Percentiles rank a stretch among this genome's conserved stretches.
phyloP scores from a whole-genome alignment of 257 asterid genomes.

The Capsicum chinense region DNA sequence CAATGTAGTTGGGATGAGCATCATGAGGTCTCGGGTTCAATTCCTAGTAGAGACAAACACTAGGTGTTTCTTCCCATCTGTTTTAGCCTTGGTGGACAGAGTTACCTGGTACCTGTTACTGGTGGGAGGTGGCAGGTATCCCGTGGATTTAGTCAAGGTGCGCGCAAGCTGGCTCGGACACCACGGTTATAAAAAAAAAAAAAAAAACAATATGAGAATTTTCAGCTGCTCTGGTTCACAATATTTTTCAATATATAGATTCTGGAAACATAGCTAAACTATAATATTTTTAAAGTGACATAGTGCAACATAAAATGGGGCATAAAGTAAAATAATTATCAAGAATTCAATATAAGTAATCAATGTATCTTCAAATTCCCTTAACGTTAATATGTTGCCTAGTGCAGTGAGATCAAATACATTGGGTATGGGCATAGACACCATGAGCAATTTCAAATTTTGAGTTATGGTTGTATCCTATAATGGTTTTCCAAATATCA shows the following conservation, averaged over 20 bases:
- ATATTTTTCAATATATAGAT: neutral
- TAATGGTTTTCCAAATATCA: neutral
- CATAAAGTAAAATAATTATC: neutral
- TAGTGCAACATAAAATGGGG: neutral
- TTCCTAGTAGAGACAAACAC: too few relatives aligned
- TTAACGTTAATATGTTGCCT: neutral
- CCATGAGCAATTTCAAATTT: neutral
- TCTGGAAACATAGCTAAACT: neutral
- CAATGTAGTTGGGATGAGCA: too few relatives aligned
- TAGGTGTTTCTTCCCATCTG: too few relatives aligned
- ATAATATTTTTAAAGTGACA: neutral
- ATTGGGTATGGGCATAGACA: neutral
- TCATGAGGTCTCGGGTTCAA: too few relatives aligned
- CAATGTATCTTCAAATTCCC: neutral
- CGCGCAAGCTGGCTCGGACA: too few relatives aligned
- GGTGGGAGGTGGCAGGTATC: too few relatives aligned
- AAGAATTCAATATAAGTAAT: neutral
- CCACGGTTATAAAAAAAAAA: too few relatives aligned
- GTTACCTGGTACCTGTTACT: too few relatives aligned
- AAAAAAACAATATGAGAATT: neutral
- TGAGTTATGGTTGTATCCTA: constrained; percentile 9
- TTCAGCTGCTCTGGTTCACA: neutral
- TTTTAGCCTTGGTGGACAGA: too few relatives aligned
- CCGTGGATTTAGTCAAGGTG: too few relatives aligned
- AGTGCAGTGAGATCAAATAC: constrained; percentile 3